Conservation (phyloP, 1,284 basidiomycete species). For the Dichomitus squalens region DNA sequence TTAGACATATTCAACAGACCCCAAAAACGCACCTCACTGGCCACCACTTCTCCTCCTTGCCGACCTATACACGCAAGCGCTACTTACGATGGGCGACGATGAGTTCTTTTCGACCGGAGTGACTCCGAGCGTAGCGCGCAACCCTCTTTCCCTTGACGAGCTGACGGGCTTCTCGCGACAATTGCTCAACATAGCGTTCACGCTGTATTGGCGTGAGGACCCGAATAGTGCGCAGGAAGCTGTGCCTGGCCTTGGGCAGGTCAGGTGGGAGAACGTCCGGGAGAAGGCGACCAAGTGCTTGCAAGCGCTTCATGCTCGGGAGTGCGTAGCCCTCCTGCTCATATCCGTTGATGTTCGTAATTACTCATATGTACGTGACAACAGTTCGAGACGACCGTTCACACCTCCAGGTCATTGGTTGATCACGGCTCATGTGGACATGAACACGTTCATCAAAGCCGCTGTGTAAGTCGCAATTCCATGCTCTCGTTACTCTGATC, state of each 20-base stretch:
- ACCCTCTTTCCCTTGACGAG: constrained; percentile 86
- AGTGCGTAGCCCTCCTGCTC: constrained; percentile 55
- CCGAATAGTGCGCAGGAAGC: constrained; percentile 43
- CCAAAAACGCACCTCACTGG: constrained; percentile 50
- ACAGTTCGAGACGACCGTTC: constrained; percentile 81
- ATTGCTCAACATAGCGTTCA: constrained; percentile 79
- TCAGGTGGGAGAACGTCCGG: constrained; percentile 65
- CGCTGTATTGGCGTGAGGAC: constrained; percentile 78
- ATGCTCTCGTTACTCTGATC: background rate
- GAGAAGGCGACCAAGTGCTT: constrained; percentile 77
- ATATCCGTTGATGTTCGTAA: too few species aligned
- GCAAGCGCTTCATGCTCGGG: constrained; percentile 81
- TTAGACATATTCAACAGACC: constrained; percentile 41
- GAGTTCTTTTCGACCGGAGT: constrained; percentile 79
- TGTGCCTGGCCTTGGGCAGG: constrained; percentile 45
- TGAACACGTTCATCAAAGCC: constrained; percentile 88
- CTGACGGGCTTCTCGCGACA: constrained; percentile 69
- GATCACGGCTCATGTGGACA: constrained; percentile 75
- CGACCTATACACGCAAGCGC: constrained; percentile 83
- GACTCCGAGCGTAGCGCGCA: constrained; percentile 44
- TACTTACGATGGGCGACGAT: constrained; percentile 94
- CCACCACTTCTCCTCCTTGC: constrained; percentile 79
- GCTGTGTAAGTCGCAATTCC: constrained; percentile 64
- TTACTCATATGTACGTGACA: background rate
- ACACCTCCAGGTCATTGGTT: constrained; percentile 88